phyloP scores from a whole-genome alignment of 169 alveolate species.

The Plasmodium vivax region DNA sequence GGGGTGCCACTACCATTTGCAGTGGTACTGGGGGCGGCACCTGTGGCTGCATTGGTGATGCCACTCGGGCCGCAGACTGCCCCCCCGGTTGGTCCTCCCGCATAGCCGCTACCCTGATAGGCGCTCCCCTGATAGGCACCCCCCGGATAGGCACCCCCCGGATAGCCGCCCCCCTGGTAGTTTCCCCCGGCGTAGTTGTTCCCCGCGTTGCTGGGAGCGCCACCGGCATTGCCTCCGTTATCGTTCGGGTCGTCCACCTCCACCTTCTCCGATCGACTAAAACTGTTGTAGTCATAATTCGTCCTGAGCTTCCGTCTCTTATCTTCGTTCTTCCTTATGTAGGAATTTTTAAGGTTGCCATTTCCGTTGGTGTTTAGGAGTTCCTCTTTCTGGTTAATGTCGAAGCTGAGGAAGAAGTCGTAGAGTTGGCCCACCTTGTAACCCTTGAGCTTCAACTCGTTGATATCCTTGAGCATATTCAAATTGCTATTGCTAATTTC shows the following conservation, averaged over 20 bases:
- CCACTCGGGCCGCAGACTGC: not conserved
- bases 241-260: not conserved
- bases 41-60: not conserved
- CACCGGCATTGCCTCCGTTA: not conserved
- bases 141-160: too few relatives aligned
- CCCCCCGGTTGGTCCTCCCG: not conserved
- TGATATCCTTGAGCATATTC: slow-evolving; percentile 72
- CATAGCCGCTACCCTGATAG: too few relatives aligned
- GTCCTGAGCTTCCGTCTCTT: slow-evolving; percentile 22
- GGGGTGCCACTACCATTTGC: not conserved
- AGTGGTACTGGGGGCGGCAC: not conserved
- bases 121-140: too few relatives aligned
- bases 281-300: not conserved
- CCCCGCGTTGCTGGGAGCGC: not conserved
- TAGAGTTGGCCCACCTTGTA: slow-evolving; percentile 80
- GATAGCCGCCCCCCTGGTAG: too few relatives aligned
- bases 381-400: slow-evolving; percentile 45
- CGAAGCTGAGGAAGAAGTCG: slow-evolving; percentile 80
- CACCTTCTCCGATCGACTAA: not conserved
- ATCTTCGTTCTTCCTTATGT: slow-evolving; percentile 37
- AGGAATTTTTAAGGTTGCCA: not conserved
- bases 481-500: slow-evolving; percentile 71
- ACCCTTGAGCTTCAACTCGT: slow-evolving; percentile 78
- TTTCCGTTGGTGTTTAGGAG: not conserved
- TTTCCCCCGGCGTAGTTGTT: not conserved